Conservation (phyloP, 208 protist genomes). For the Acanthamoeba castellanii region DNA sequence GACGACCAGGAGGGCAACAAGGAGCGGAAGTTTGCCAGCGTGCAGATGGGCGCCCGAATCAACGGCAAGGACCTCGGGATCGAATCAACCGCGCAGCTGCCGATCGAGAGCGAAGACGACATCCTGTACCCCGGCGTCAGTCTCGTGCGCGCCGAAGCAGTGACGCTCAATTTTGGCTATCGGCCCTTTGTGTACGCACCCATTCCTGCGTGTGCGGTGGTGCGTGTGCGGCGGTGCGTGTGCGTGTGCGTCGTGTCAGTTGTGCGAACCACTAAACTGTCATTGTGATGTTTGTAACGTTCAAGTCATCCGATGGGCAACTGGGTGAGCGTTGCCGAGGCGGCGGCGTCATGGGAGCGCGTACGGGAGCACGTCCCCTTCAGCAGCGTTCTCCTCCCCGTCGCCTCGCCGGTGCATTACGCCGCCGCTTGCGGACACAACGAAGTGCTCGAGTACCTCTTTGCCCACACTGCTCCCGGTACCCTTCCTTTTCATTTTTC, state of each 20-base stretch:
- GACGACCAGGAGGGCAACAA: slow-evolving; percentile 59
- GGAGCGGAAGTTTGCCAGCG: background rate
- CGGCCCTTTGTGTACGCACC: background rate
- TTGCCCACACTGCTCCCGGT: background rate
- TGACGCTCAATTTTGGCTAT: slow-evolving; percentile 25
- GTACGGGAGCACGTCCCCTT: background rate
- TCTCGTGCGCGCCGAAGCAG: slow-evolving; percentile 13
- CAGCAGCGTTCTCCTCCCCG: background rate
- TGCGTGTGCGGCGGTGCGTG: background rate
- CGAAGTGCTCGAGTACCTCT: background rate
- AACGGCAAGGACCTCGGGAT: slow-evolving; percentile 40
- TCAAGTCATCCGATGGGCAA: background rate
- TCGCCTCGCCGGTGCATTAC: background rate
- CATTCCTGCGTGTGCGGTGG: background rate
- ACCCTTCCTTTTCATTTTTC: background rate
- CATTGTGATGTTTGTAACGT: background rate
- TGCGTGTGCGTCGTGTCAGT: background rate
- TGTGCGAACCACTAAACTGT: background rate
- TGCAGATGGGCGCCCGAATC: background rate
- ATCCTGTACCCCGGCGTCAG: slow-evolving; percentile 8
- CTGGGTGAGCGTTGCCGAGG: slow-evolving; percentile 33
- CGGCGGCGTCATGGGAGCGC: slow-evolving; percentile 1
- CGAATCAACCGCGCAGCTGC: background rate
- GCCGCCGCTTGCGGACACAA: background rate
- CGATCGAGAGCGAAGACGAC: slow-evolving; percentile 57